Conservation (phyloP, 2,329 filamentous ascomycete genomes). For the Fusarium papillatum region DNA sequence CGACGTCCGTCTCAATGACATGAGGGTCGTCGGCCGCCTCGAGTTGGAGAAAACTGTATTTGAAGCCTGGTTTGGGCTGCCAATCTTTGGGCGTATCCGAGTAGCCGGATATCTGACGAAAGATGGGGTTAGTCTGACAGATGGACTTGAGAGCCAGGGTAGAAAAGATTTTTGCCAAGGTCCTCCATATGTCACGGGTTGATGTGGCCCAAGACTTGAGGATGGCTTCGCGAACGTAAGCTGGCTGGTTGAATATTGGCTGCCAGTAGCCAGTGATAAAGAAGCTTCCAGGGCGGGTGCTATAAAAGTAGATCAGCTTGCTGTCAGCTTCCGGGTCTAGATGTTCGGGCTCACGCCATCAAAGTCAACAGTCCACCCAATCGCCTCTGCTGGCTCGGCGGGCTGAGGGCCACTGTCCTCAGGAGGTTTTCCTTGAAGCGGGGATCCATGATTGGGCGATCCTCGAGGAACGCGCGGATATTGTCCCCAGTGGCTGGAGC, state of each 20-base stretch:
- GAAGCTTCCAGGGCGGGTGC: constrained; percentile 73
- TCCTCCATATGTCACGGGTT: constrained; percentile 66
- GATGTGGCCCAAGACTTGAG: constrained; percentile 73
- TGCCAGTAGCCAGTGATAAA: constrained; percentile 77
- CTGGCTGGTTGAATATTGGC: constrained; percentile 72
- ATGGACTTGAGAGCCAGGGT: constrained; percentile 67
- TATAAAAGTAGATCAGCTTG: constrained; percentile 47
- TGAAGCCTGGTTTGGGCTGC: constrained; percentile 63
- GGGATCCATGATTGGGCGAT: constrained; percentile 64
- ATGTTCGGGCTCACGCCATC: constrained; percentile 59
- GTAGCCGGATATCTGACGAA: constrained; percentile 70
- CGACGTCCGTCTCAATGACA: constrained; percentile 81
- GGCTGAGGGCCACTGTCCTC: constrained; percentile 54
- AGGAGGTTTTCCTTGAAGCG: constrained; percentile 65
- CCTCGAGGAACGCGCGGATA: constrained; percentile 66
- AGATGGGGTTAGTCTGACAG: constrained; percentile 66
- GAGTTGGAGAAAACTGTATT: constrained; percentile 75
- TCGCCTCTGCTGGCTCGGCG: constrained; percentile 48
- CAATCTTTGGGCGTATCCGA: constrained; percentile 66
- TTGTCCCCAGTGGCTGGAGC: constrained; percentile 56
- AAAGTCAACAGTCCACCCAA: constrained; percentile 56
- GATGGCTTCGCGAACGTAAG: constrained; percentile 71
- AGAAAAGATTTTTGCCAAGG: constrained; percentile 68
- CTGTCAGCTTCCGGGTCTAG: background rate
- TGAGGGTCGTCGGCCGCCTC: constrained; percentile 58